These are phyloP conservation scores for Lecanicillium sp. DNA, from an alignment of 2,329 filamentous ascomycete species.

Conservation along the genomic window DNA sequence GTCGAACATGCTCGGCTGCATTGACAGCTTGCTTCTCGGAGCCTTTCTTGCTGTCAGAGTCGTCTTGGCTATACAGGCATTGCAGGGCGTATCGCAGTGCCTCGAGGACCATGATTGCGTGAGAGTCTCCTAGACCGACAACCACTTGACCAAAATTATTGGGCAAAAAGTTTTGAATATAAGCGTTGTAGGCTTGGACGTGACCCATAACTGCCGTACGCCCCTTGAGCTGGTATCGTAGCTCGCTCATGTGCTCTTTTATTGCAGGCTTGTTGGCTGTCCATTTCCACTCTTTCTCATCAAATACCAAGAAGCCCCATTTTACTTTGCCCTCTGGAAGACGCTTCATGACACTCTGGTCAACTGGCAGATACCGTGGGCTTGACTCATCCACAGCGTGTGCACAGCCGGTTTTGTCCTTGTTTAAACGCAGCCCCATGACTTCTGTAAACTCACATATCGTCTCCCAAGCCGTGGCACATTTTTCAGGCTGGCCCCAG, in stretches of 20 bases:
- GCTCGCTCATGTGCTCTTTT: conserved; percentile 46
- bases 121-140: conserved; percentile 16
- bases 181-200: conserved; percentile 53
- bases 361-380: conserved; percentile 1
- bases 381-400: conserved; percentile 16
- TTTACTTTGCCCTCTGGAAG: conserved; percentile 46
- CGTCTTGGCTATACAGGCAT: conserved; percentile 2
- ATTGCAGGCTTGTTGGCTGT: conserved; percentile 22
- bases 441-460: conserved; percentile 40
- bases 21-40: conserved; percentile 45
- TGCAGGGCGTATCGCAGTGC: conserved; percentile 5
- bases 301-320: conserved; percentile 51
- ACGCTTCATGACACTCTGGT: neutral
- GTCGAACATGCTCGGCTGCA: conserved; percentile 35
- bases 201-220: conserved; percentile 48
- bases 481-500: conserved; percentile 43
- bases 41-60: conserved; percentile 33
- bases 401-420: conserved; percentile 47
- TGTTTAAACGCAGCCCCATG: conserved; percentile 47
- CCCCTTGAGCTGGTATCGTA: conserved; percentile 42
- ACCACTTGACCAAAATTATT: conserved; percentile 49
- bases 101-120: conserved; percentile 6
- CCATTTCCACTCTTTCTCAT: conserved; percentile 17
- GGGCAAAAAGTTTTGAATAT: conserved; percentile 46
- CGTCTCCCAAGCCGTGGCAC: conserved; percentile 41